Conservation (phyloP, 768 basidiomycete genomes). For the Lentinula aciculospora region DNA sequence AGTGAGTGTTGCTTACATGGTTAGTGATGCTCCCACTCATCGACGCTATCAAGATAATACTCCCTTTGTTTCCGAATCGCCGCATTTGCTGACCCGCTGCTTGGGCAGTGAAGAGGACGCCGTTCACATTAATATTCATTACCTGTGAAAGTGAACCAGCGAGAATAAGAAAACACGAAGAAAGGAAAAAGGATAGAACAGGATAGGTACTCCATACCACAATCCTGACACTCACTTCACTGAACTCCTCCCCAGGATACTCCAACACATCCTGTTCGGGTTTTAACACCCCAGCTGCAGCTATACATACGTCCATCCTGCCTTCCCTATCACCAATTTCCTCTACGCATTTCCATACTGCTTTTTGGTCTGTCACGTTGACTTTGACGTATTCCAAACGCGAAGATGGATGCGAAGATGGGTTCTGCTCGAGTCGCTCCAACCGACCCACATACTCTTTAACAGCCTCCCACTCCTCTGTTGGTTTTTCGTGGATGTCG, state of each 20-base stretch:
- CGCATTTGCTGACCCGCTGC: constrained; percentile 61
- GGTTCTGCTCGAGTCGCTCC: constrained; percentile 16
- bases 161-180: not conserved
- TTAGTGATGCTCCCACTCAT: constrained; percentile 58
- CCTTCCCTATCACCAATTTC: constrained; percentile 62
- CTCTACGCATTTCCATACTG: constrained; percentile 49
- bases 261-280: constrained; percentile 56
- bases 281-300: constrained; percentile 71
- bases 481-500: constrained; percentile 52
- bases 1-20: constrained; percentile 33
- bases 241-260: constrained; percentile 60
- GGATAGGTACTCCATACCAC: too few species aligned
- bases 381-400: constrained; percentile 55
- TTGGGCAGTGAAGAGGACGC: constrained; percentile 59
- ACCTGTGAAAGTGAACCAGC: constrained; percentile 36
- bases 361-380: constrained; percentile 61
- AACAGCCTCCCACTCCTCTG: constrained; percentile 52
- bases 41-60: constrained; percentile 61
- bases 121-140: constrained; percentile 61
- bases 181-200: not conserved
- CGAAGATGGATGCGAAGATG: constrained; percentile 13
- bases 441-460: constrained; percentile 45
- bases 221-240: constrained; percentile 38
- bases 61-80: constrained; percentile 46
- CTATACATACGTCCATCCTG: constrained; percentile 71